A percentile compares a stretch with the other conserved stretches of the same genome.
phyloP scores from a whole-genome alignment of 495 filamentous ascomycete species.

The Letharia columbiana region DNA sequence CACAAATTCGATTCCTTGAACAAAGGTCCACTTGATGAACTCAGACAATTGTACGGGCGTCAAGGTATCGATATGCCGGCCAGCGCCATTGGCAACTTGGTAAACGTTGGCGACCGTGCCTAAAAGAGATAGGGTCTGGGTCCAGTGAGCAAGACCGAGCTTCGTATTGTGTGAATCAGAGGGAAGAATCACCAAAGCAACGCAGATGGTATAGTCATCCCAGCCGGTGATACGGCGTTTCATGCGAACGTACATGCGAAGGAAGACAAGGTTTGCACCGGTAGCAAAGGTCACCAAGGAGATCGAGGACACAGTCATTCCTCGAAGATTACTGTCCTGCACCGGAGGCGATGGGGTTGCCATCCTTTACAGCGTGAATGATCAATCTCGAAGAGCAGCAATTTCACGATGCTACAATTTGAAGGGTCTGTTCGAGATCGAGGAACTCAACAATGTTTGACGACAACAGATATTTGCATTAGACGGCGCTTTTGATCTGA shows the following conservation, averaged over 20 bases:
- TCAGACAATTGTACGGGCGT: background rate
- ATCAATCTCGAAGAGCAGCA: background rate
- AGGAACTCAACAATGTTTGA: too few species aligned
- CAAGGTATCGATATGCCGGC: background rate
- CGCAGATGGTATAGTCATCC: slow-evolving; percentile 3
- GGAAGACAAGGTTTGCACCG: background rate
- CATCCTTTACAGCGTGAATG: background rate
- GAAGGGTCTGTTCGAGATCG: too few species aligned
- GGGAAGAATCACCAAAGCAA: background rate
- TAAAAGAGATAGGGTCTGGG: background rate
- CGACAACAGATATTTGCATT: too few species aligned
- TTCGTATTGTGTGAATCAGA: background rate
- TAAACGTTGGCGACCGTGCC: background rate
- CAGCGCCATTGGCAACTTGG: slow-evolving; percentile 2
- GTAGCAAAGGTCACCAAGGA: slow-evolving; percentile 2
- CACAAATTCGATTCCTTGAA: background rate
- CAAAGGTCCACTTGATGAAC: slow-evolving; percentile 2
- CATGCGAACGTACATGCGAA: background rate
- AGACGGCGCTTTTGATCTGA: too few species aligned
- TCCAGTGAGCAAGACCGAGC: background rate
- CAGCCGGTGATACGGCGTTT: background rate
- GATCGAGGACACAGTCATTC: background rate
- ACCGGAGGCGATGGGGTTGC: background rate
- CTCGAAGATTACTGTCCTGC: background rate
- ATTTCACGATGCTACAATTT: too few species aligned